Evolutionary conservation across 2,329 filamentous ascomycete genomes (phyloP).

Genomic region (Alternaria tenuissima): DNA sequence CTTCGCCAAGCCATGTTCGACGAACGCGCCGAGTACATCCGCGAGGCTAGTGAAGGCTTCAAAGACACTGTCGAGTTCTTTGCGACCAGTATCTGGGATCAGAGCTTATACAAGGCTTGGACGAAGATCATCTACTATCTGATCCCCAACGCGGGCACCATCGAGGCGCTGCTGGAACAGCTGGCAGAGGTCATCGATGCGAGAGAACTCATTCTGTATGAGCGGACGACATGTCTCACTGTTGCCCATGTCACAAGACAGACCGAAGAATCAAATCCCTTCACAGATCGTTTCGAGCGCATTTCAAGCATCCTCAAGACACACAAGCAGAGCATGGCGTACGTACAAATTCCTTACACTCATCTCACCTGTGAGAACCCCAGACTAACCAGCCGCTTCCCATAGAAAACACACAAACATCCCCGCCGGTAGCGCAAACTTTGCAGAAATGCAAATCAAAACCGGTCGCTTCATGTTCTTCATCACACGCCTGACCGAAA

Average conservation of each 20-base stretch:
- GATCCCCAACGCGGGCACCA: slow-evolving; percentile 89
- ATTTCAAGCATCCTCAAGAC: slow-evolving; percentile 98
- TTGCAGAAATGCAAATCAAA: slow-evolving; percentile 82
- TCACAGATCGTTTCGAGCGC: slow-evolving; percentile 90
- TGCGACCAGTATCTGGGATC: slow-evolving; percentile 97
- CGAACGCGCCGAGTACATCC: slow-evolving; percentile 79
- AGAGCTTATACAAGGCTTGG: slow-evolving; percentile 98
- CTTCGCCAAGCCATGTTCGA: slow-evolving; percentile 84
- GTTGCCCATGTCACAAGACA: slow-evolving; percentile 89
- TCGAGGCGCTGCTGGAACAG: slow-evolving; percentile 84
- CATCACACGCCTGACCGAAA: slow-evolving; percentile 93
- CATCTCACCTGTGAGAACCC: not conserved
- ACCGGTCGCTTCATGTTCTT: slow-evolving; percentile 88
- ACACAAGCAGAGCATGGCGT: slow-evolving; percentile 82
- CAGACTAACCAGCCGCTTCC: slow-evolving; percentile 30
- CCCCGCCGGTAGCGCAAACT: slow-evolving; percentile 82
- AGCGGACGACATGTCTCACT: slow-evolving; percentile 93
- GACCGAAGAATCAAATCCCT: slow-evolving; percentile 81
- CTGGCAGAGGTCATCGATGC: slow-evolving; percentile 88
- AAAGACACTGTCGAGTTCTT: slow-evolving; percentile 77
- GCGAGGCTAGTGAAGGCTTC: slow-evolving; percentile 75
- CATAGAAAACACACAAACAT: slow-evolving; percentile 76
- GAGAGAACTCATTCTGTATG: slow-evolving; percentile 92
- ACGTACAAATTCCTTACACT: slow-evolving; percentile 44
- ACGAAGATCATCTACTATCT: slow-evolving; percentile 97